Base-by-base conservation (phyloP, 768 basidiomycete species). In the Leucogyrophana mollusca region DNA sequence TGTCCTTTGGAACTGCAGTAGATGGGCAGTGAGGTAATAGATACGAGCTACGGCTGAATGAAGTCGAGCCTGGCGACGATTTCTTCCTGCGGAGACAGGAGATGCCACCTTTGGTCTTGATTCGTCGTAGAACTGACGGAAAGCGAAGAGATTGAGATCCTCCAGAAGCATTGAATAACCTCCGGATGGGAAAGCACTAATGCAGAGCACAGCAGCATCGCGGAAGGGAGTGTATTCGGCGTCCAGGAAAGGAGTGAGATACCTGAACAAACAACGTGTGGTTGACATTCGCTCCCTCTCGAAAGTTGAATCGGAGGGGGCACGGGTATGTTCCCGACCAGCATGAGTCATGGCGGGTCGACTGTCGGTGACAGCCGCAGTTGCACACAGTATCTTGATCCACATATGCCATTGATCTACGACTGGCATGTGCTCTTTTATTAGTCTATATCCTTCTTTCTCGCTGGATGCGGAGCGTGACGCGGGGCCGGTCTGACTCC, bases 11-110 rank as follows among this genome's bases (percentile, higher is more conserved):
- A 87, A 76, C 52, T 84, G 84, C 25, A 94, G 68, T 36, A 82
- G 74, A 47, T 85, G 85, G 7, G 92, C 84, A 2, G 93, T 93
- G 27, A 94, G 76, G 56, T 83, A 82, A 62, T 94, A 95, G 37
- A 94, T 93, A 25, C 90, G 85, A 20, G 90, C 89, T 21, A 94
- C 85, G 20, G 92, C 87, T 2, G 90, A 90, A 64, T 85, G 88
- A 33, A 90, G 74, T 41, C 85, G 87, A 55, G 84, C 86, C 58
- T 87, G 89, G 46, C 83, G 78, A 47, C 85, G 82, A 48, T 73
- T 79, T 13, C 83, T 79, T 24, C 80, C 83, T 10, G 71, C 60
- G 11, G 69, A 69, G 3, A 74, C 63, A 10, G 72, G 55, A 7
- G 70, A 60, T 20, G 67, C 67, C n/a, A 69, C 60, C 58, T 82